Conservation (phyloP, 257 asterid species). For the Rehmannia glutinosa region DNA sequence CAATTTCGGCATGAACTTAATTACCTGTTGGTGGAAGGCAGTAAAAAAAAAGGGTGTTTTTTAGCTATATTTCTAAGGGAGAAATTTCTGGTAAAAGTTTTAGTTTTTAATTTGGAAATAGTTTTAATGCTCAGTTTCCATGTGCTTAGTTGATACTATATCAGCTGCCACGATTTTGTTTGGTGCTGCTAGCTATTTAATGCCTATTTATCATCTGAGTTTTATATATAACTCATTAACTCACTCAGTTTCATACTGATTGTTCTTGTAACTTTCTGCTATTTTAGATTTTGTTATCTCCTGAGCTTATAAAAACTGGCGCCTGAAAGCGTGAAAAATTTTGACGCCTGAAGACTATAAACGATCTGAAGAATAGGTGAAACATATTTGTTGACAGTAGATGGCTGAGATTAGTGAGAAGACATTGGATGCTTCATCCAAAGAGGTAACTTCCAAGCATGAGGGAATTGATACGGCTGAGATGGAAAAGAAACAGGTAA, state of each 20-base stretch:
- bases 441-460: not conserved
- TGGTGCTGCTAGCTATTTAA: not conserved
- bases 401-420: slow-evolving; percentile 14
- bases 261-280: not conserved
- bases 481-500: slow-evolving; percentile 18
- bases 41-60: not conserved
- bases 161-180: not conserved
- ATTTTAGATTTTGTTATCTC: not conserved
- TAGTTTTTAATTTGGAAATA: not conserved
- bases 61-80: not conserved
- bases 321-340: not conserved
- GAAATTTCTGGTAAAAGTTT: not conserved
- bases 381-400: not conserved
- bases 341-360: not conserved
- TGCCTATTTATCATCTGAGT: not conserved
- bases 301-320: not conserved
- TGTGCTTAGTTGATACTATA: not conserved
- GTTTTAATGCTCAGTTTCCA: not conserved
- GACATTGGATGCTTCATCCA: not conserved
- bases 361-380: not conserved
- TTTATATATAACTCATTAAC: not conserved
- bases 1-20: not conserved
- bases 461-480: not conserved
- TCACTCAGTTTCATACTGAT: not conserved
- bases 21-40: not conserved